Base-by-base conservation (phyloP, 1,284 basidiomycete genomes). In the Peniophora sp. region DNA sequence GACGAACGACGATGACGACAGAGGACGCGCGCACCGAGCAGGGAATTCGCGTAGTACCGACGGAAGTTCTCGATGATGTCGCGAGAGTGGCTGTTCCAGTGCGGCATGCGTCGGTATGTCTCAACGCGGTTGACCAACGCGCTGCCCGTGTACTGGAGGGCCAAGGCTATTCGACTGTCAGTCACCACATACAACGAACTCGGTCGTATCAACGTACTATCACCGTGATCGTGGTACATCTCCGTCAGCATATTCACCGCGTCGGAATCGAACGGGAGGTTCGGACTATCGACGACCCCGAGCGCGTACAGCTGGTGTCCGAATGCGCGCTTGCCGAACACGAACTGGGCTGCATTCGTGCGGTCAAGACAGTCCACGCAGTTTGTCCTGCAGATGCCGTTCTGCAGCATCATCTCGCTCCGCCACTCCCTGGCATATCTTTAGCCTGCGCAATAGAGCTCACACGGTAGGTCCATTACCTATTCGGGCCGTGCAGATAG, bases 191-290 rank as follows among this genome's bases (percentile, higher is more conserved):
- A 17, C 24, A 17, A 37, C 49, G 3, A 22, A n/a, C 39, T 42
- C 27, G n/a, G 47, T 6, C 14, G 12, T 32, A 12, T n/a, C 24
- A 32, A 68, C 85, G 60, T 60, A 91, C 91, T 94, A 60, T 97
- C 93, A 1, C 93, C 92, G 60, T 95, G 92, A 64, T 97, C 92
- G 64, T 98, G 94, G 66, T 97, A 99, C 95, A 99, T 98, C 68
- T 98, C 94, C 0, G 95, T 99, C 57, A 99, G 66, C 82, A 99
- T 95, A 65, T 97, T 93, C 47, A 97, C 90, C 0, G 93, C 94
- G 64, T 97, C 96, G 10, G 90, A 95, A 59, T 97, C 94, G 63
- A 97, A 97, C 0, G 86, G 82, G 22, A 99, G 72, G 58, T 90
- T 84, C 0, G 96, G 92, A 52, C 74, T 85, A 17, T 86, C 81